phyloP scores from a whole-genome alignment of 108 stramenopile genomes.

The Fragilaria radians region DNA sequence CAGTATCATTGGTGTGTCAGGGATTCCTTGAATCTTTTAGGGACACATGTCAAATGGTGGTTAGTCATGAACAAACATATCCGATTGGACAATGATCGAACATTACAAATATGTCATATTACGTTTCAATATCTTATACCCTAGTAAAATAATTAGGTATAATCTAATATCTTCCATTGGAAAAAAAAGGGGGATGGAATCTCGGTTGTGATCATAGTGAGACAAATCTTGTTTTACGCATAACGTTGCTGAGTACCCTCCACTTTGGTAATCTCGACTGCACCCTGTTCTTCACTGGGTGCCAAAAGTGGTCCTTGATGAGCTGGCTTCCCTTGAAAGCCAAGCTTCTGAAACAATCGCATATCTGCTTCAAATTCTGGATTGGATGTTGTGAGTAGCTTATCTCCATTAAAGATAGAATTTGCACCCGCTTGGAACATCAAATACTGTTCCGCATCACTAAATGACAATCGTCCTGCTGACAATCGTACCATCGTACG shows the following conservation, averaged over 20 bases:
- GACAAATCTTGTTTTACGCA: slow-evolving; percentile 2
- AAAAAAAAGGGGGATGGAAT: neutral
- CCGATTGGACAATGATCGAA: no score
- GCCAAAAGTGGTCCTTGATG: slow-evolving; percentile 82
- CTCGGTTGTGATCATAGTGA: neutral
- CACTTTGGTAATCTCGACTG: slow-evolving; percentile 68
- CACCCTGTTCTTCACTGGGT: slow-evolving; percentile 49
- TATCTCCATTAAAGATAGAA: slow-evolving; percentile 97
- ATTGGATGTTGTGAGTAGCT: slow-evolving; percentile 91
- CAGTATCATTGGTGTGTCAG: no score
- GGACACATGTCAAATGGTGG: no score
- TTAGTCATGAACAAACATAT: no score
- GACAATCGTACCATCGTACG: slow-evolving; percentile 95
- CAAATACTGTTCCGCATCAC: slow-evolving; percentile 90
- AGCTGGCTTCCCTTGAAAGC: slow-evolving; percentile 87
- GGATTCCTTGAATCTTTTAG: no score
- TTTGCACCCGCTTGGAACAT: slow-evolving; percentile 98
- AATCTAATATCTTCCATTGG: no score
- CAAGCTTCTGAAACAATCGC: slow-evolving; percentile 81
- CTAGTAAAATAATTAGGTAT: no score
- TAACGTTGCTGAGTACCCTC: slow-evolving; percentile 18
- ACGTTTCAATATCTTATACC: no score
- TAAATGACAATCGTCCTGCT: slow-evolving; percentile 91
- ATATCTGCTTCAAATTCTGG: slow-evolving; percentile 90
- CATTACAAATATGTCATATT: no score